Evolutionary conservation across 148 eudicot genomes (phyloP).

Genomic region (Rhododendron molle): DNA sequence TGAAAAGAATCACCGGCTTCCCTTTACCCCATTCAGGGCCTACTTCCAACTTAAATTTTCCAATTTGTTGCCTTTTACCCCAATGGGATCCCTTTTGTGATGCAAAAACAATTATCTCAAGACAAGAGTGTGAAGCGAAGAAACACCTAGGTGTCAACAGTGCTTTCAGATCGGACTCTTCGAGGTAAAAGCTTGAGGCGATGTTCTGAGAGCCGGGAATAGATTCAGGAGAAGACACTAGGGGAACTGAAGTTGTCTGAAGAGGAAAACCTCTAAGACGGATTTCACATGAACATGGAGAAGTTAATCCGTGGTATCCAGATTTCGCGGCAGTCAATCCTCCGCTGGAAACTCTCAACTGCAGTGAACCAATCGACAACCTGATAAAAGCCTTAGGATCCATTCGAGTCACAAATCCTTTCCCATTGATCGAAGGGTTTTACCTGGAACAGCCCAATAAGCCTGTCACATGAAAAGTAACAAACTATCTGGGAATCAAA

Average conservation of each 20-base stretch:
- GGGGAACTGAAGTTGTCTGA: conserved; percentile 43
- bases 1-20: conserved; percentile 44
- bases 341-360: conserved; percentile 35
- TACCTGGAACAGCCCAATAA: neutral
- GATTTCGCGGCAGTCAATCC: conserved; percentile 23
- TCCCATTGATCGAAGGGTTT: conserved; percentile 19
- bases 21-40: conserved; percentile 54
- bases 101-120: conserved; percentile 43
- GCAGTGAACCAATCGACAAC: conserved; percentile 42
- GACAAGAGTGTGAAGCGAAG: conserved; percentile 34
- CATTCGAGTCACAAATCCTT: conserved; percentile 39
- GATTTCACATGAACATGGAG: conserved; percentile 49
- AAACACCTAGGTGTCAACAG: conserved; percentile 43
- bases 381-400: conserved; percentile 60
- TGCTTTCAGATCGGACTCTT: conserved; percentile 49
- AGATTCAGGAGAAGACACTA: conserved; percentile 41
- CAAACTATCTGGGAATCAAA: neutral
- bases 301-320: conserved; percentile 22
- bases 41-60: conserved; percentile 44
- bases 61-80: conserved; percentile 52
- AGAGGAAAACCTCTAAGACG: conserved; percentile 60
- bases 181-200: conserved; percentile 53
- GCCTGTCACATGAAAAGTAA: conserved; percentile 14
- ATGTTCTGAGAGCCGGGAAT: conserved; percentile 30
- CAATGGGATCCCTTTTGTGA: conserved; percentile 43